Evolutionary conservation across 495 filamentous ascomycete genomes (phyloP), one percentile per base, ranked within the genome.

Genomic region (Aspergillus diversus): DNA sequence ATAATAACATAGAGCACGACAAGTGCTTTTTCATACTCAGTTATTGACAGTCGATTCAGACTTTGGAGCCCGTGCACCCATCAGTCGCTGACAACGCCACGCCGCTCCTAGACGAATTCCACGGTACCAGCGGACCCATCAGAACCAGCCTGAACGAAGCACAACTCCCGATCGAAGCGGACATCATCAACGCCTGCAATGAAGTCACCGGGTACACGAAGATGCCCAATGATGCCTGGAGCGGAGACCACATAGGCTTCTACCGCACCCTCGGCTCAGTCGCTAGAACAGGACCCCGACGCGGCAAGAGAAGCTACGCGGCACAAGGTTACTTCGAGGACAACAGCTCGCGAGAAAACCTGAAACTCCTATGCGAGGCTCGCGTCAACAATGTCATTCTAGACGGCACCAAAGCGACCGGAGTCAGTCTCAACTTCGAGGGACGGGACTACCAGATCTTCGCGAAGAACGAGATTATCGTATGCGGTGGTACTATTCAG

Each of bases 381-480:
- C 55, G 61, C 2, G 75, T 70, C 7, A 67, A 70, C 48, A 69
- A 62, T 39, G 64, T 76, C 17, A 32, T 71, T 15, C 60, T 75
- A 1, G 64, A 61, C 7, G 55, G 64, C 8, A 58, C 61, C 15
- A 64, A 68, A 7, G 77, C 78, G 4, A 64, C 69, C 5, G 78
- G 77, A 8, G 71, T 78, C 4, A 75, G 74, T 57, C 66, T 83
- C 55, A 67, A 65, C 5, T 55, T 73, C 15, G 65, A 69, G 15
- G 75, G 73, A 1, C 52, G 69, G 65, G 73, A 82, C 48, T 57
- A 72, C 17, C 73, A 68, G 7, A 66, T 89, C 21, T 74, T 66
- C 43, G 85, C 82, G 1, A 73, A 68, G 15, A 83, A 77, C 34
- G 83, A 87, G 48, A 75, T 88, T 21, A 81, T 89, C 52, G 55